Percentiles rank a stretch among this genome's conserved stretches.
phyloP scores from a whole-genome alignment of 192 early-diverging fungal species.

The Dissophora ornata region DNA sequence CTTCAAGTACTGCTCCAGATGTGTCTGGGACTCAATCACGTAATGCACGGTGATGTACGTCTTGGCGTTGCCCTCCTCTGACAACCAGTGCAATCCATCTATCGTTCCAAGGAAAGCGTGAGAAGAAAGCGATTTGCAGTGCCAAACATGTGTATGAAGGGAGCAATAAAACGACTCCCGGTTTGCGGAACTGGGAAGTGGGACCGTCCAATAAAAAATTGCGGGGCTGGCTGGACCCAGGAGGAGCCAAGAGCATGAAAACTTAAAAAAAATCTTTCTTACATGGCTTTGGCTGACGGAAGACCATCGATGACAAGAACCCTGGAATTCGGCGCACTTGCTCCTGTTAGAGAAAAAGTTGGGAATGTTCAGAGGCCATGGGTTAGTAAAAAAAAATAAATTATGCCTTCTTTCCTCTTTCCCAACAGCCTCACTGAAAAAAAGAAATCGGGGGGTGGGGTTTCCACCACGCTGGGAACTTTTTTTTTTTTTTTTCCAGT shows the following conservation, averaged over 20 bases:
- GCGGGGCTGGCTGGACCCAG: constrained; percentile 14
- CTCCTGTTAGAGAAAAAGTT: constrained; percentile 18
- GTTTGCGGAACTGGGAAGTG: not conserved
- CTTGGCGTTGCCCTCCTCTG: constrained; percentile 49
- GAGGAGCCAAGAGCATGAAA: constrained; percentile 3
- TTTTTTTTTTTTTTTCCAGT: too few relatives aligned
- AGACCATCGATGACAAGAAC: constrained; percentile 51
- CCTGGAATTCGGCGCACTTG: constrained; percentile 38
- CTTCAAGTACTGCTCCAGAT: constrained; percentile 34
- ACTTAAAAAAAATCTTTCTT: constrained; percentile 4
- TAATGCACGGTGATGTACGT: constrained; percentile 55
- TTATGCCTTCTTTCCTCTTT: too few relatives aligned
- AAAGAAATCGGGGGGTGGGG: too few relatives aligned
- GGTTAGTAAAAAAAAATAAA: not conserved
- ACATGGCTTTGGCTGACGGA: constrained; percentile 53
- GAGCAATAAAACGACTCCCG: not conserved
- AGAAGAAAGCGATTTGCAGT: not conserved
- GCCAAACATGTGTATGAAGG: not conserved
- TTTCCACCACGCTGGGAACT: too few relatives aligned
- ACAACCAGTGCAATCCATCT: constrained; percentile 53
- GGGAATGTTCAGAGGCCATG: too few relatives aligned
- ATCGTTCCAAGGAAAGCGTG: constrained; percentile 1
- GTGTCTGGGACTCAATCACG: constrained; percentile 41
- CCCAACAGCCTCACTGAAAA: too few relatives aligned
- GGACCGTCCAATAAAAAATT: constrained; percentile 2